A percentile compares a stretch with the other conserved stretches of the same genome.
Conservation (phyloP, 2,329 filamentous ascomycete species). For the Coniella vitis region DNA sequence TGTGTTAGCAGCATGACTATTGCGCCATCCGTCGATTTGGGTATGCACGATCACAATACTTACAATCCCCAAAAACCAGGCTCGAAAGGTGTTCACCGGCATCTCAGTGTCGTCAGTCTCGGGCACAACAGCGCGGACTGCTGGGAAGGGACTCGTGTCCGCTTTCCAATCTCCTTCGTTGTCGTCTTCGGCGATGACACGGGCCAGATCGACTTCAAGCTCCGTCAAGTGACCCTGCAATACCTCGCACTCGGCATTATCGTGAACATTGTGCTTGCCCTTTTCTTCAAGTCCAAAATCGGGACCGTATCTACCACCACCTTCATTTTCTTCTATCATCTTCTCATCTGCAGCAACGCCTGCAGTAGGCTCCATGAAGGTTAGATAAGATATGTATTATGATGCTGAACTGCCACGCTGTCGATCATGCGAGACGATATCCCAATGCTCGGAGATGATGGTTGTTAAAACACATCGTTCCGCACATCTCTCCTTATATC, state of each 20-base stretch:
- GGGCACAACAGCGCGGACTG: constrained; percentile 26
- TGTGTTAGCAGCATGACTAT: too few species aligned
- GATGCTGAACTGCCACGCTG: too few species aligned
- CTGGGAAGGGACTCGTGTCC: constrained; percentile 25
- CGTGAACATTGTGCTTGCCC: not conserved
- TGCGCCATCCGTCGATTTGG: not conserved
- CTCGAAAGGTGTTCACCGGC: constrained; percentile 37
- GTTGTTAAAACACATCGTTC: too few species aligned
- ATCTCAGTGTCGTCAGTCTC: constrained; percentile 27
- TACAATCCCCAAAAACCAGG: constrained; percentile 37
- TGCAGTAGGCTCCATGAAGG: too few species aligned
- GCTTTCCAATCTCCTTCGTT: constrained; percentile 26
- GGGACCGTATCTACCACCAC: too few species aligned
- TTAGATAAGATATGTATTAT: too few species aligned
- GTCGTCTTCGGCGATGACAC: constrained; percentile 22
- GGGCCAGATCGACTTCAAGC: constrained; percentile 26
- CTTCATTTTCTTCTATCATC: too few species aligned
- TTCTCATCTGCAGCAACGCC: too few species aligned
- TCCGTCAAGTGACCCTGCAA: constrained; percentile 24
- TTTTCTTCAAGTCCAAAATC: constrained; percentile 4
- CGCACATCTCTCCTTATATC: too few species aligned
- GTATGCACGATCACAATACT: too few species aligned
- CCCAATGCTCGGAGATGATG: too few species aligned
- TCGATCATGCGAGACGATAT: too few species aligned
- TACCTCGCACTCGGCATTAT: constrained; percentile 2